Conservation (phyloP, 768 basidiomycete species). For the Mycena rebaudengoi region DNA sequence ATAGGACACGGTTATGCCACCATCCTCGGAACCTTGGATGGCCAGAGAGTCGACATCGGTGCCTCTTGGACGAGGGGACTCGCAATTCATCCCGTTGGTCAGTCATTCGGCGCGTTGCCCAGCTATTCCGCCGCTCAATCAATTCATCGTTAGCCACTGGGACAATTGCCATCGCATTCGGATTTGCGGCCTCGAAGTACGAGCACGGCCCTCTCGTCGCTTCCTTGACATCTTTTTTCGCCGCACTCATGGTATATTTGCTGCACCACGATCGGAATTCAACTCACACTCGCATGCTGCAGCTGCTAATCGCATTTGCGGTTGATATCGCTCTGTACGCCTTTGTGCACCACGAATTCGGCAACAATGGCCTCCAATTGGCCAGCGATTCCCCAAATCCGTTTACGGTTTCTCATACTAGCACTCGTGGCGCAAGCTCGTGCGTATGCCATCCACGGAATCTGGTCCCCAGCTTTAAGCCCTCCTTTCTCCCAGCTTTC, state of each 20-base stretch:
- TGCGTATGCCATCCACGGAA: not conserved
- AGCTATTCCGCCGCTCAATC: not conserved
- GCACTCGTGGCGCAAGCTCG: not conserved
- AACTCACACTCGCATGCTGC: not conserved
- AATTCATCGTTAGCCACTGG: conserved; percentile 11
- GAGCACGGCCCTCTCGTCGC: conserved; percentile 16
- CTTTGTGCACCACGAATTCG: conserved; percentile 20
- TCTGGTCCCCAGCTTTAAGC: not conserved
- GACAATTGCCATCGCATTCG: conserved; percentile 22
- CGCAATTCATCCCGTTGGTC: conserved; percentile 30
- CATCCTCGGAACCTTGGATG: not conserved
- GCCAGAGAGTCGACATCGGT: not conserved
- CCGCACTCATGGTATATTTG: conserved; percentile 21
- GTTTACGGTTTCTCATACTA: not conserved
- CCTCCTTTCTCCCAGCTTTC: not conserved
- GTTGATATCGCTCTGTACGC: conserved; percentile 28
- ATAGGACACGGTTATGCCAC: conserved; percentile 21
- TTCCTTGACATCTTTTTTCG: conserved; percentile 17
- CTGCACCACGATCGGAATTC: not conserved
- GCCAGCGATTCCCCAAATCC: not conserved
- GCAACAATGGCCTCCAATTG: conserved; percentile 4
- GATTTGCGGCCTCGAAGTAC: conserved; percentile 23
- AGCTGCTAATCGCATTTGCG: conserved; percentile 28
- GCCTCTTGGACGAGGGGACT: conserved; percentile 30
- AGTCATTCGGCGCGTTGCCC: not conserved